phyloP scores from a whole-genome alignment of 495 filamentous ascomycete species.

The Annulohypoxylon bovei region DNA sequence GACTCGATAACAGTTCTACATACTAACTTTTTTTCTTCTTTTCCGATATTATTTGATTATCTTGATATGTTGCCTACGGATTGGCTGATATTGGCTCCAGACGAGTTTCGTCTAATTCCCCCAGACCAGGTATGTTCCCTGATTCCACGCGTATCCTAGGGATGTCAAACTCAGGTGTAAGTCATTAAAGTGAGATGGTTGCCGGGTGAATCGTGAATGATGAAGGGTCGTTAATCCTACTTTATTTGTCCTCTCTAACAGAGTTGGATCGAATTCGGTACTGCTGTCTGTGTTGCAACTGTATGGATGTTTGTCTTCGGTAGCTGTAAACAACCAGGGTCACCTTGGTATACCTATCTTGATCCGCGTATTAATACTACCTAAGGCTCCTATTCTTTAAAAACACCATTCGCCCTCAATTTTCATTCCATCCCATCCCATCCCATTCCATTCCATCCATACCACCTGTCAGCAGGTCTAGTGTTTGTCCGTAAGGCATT shows the following conservation, averaged over 20 bases:
- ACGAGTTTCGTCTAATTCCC: slow-evolving; percentile 22
- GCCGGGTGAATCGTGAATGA: slow-evolving; percentile 39
- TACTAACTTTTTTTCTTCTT: not conserved
- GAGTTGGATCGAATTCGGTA: slow-evolving; percentile 24
- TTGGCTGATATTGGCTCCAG: slow-evolving; percentile 10
- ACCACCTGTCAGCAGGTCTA: slow-evolving; percentile 7
- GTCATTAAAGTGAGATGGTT: slow-evolving; percentile 28
- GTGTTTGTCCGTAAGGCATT: slow-evolving; percentile 6
- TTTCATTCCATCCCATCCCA: slow-evolving; percentile 3
- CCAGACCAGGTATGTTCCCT: slow-evolving; percentile 22
- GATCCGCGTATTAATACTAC: slow-evolving; percentile 8
- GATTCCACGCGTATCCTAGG: slow-evolving; percentile 8
- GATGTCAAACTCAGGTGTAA: slow-evolving; percentile 12
- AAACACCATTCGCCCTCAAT: not conserved
- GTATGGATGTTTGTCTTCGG: slow-evolving; percentile 1
- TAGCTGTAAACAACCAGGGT: slow-evolving; percentile 27
- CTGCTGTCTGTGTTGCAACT: slow-evolving; percentile 20
- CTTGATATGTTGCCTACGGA: slow-evolving; percentile 1
- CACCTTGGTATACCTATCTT: slow-evolving; percentile 10
- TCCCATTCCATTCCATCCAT: not conserved
- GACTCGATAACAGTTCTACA: not conserved
- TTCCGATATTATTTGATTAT: slow-evolving; percentile 13
- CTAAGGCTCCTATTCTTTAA: not conserved
- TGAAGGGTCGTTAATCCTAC: slow-evolving; percentile 31
- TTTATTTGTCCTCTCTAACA: slow-evolving; percentile 22